Conservation (phyloP, 2,329 filamentous ascomycete species). For the Ambrosiella cleistominuta region DNA sequence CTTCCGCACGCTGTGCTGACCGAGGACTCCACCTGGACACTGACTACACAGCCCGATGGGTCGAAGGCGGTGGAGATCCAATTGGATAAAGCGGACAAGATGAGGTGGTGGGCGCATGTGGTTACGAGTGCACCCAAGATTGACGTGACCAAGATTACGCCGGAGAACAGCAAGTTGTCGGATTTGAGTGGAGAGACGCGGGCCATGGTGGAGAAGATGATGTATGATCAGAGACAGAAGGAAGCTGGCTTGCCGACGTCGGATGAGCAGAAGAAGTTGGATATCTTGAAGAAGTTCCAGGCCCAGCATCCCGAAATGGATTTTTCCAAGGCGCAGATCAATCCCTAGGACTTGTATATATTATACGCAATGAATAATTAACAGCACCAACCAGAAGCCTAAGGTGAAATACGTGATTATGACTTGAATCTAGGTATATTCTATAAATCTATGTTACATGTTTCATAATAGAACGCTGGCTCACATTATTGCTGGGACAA, state of each 20-base stretch:
- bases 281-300: slow-evolving; percentile 88
- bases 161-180: slow-evolving; percentile 77
- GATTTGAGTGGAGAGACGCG: slow-evolving; percentile 91
- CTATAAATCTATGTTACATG: neutral
- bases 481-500: slow-evolving; percentile 32
- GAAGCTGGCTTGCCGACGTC: slow-evolving; percentile 75
- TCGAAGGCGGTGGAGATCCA: slow-evolving; percentile 56
- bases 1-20: slow-evolving; percentile 62
- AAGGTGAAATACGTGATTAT: neutral
- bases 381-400: no score
- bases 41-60: slow-evolving; percentile 55
- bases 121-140: slow-evolving; percentile 75
- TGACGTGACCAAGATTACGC: slow-evolving; percentile 86
- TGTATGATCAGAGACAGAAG: slow-evolving; percentile 97
- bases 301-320: slow-evolving; percentile 57
- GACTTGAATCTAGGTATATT: neutral
- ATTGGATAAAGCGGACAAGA: slow-evolving; percentile 89
- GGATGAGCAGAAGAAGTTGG: slow-evolving; percentile 88
- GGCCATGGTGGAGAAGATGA: slow-evolving; percentile 99
- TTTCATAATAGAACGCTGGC: neutral
- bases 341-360: slow-evolving; percentile 13
- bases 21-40: slow-evolving; percentile 91
- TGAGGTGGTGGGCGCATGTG: slow-evolving; percentile 97
- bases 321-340: slow-evolving; percentile 52
- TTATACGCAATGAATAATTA: neutral